Conservation (phyloP, 164 flowering plant genomes). For the Aristolochia californica region DNA sequence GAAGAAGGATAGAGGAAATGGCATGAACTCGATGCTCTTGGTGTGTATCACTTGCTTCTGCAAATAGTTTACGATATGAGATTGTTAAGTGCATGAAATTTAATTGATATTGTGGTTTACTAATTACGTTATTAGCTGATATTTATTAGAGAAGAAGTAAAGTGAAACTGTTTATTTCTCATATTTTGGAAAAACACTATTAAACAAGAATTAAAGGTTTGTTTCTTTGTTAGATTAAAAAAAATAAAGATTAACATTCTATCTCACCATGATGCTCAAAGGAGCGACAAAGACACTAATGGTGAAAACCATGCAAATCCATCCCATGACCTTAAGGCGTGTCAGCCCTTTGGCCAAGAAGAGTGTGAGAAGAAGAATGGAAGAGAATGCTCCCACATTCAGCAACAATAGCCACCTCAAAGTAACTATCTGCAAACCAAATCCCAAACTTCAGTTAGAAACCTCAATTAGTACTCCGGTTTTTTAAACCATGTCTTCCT, state of each 20-base stretch:
- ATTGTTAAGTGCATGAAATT: background rate
- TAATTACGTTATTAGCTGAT: background rate
- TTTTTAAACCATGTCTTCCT: no score
- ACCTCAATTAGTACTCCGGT: no score
- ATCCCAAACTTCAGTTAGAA: no score
- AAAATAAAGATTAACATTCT: background rate
- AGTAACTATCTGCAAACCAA: background rate
- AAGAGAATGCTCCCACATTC: slow-evolving; percentile 40
- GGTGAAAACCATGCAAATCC: slow-evolving; percentile 56
- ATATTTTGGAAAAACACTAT: no score
- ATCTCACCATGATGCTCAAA: slow-evolving; percentile 55
- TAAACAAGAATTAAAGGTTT: no score
- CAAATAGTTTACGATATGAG: background rate
- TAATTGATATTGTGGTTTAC: background rate
- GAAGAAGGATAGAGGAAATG: slow-evolving; percentile 46
- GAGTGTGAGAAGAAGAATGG: slow-evolving; percentile 29
- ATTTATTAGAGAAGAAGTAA: no score
- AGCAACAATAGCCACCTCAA: slow-evolving; percentile 10
- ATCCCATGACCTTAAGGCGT: slow-evolving; percentile 46
- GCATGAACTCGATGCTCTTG: slow-evolving; percentile 78
- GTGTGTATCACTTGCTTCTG: slow-evolving; percentile 60
- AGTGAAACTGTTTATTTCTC: no score
- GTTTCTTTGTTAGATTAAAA: background rate
- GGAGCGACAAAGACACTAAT: slow-evolving; percentile 68
- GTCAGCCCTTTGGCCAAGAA: slow-evolving; percentile 26